These are phyloP conservation scores for Penicillium odoratum DNA, from an alignment of 495 filamentous ascomycete genomes.

Conservation along the genomic window DNA sequence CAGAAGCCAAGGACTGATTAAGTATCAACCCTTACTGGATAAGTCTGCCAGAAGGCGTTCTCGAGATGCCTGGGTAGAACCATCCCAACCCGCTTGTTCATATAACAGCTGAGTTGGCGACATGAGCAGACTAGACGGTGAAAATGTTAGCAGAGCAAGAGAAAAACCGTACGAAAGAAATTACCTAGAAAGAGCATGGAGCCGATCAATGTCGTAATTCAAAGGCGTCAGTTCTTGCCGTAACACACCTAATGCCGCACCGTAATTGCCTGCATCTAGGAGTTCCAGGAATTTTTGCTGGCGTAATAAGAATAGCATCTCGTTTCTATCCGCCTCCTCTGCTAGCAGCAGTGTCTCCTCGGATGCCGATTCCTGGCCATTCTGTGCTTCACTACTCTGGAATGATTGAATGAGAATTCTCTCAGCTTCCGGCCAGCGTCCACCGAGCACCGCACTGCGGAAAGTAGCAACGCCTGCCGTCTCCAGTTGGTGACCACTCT, in stretches of 20 bases:
- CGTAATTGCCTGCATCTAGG: slow-evolving; percentile 72
- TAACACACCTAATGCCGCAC: slow-evolving; percentile 74
- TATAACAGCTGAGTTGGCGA: slow-evolving; percentile 79
- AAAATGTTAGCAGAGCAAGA: background rate
- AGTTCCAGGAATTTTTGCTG: slow-evolving; percentile 96
- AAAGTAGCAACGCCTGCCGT: slow-evolving; percentile 82
- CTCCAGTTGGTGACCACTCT: slow-evolving; percentile 89
- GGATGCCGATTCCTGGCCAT: slow-evolving; percentile 23
- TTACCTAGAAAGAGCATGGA: slow-evolving; percentile 84
- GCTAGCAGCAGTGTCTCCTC: slow-evolving; percentile 50
- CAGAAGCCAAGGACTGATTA: background rate
- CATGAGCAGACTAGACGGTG: slow-evolving; percentile 70
- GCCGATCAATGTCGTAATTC: slow-evolving; percentile 69
- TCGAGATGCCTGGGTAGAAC: slow-evolving; percentile 75
- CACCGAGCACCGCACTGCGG: slow-evolving; percentile 73
- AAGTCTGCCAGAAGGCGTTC: slow-evolving; percentile 74
- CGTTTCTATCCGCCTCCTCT: slow-evolving; percentile 56
- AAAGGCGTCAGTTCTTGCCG: slow-evolving; percentile 86
- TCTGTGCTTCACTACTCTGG: slow-evolving; percentile 10
- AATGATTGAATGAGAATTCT: slow-evolving; percentile 66
- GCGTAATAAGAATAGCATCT: slow-evolving; percentile 76
- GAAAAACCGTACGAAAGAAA: background rate
- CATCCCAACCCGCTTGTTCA: slow-evolving; percentile 84
- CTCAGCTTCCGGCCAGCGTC: slow-evolving; percentile 85
- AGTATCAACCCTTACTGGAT: slow-evolving; percentile 60